phyloP scores from a whole-genome alignment of 2,329 filamentous ascomycete genomes.

The Parastagonospora avenae region DNA sequence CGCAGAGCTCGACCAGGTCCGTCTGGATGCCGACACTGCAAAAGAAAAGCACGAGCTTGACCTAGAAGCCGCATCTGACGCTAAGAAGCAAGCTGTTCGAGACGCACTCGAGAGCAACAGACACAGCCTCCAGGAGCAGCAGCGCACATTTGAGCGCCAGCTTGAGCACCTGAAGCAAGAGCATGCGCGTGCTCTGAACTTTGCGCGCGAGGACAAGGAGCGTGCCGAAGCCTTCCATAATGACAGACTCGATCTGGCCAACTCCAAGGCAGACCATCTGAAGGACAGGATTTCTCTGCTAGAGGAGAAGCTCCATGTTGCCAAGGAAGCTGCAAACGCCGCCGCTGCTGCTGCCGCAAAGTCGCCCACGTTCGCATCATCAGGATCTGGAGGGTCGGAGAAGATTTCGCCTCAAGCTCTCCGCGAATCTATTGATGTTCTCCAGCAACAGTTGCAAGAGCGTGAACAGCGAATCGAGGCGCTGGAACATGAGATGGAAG shows the following conservation, averaged over 20 bases:
- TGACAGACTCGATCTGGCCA: constrained; percentile 79
- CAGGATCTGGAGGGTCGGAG: constrained; percentile 63
- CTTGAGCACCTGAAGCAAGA: constrained; percentile 57
- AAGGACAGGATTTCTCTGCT: constrained; percentile 84
- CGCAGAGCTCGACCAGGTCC: constrained; percentile 75
- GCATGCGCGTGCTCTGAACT: constrained; percentile 68
- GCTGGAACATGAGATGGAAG: constrained; percentile 73
- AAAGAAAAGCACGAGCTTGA: constrained; percentile 84
- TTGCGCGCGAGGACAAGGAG: constrained; percentile 79
- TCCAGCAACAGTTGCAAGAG: constrained; percentile 95
- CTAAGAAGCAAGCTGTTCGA: constrained; percentile 64
- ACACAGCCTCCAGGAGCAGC: constrained; percentile 60
- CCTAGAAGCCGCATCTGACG: constrained; percentile 77
- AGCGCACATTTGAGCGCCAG: constrained; percentile 43
- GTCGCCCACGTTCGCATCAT: constrained; percentile 51
- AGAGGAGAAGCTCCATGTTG: constrained; percentile 89
- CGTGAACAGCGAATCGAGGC: constrained; percentile 89
- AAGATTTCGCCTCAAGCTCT: constrained; percentile 94
- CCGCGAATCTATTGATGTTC: constrained; percentile 91
- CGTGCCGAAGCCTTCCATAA: constrained; percentile 78
- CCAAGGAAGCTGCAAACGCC: constrained; percentile 83
- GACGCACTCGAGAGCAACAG: constrained; percentile 61
- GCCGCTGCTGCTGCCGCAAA: constrained; percentile 72
- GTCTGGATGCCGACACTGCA: constrained; percentile 78
- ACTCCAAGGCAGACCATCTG: constrained; percentile 83